Evolutionary conservation across 805 yeast species (phyloP).

Genomic region (Saccharomyces jurei): DNA sequence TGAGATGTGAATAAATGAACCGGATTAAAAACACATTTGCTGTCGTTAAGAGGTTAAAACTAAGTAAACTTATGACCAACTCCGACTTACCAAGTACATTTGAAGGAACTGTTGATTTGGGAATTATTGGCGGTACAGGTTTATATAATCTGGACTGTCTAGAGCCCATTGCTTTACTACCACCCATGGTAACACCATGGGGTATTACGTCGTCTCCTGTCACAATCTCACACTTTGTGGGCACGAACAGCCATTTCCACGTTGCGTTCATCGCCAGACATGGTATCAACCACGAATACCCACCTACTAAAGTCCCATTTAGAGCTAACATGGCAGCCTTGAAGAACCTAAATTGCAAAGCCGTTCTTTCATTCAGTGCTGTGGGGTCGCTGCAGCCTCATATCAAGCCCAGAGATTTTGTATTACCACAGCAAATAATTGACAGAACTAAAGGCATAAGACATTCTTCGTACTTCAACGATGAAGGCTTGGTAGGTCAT

Average conservation of each 20-base stretch:
- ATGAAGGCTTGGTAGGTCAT: constrained; percentile 90
- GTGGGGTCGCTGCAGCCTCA: constrained; percentile 90
- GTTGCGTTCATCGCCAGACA: constrained; percentile 94
- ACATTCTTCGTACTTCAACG: constrained; percentile 76
- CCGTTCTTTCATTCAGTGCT: constrained; percentile 86
- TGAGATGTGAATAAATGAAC: not conserved
- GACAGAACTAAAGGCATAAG: constrained; percentile 96
- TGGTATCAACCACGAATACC: constrained; percentile 78
- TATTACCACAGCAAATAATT: constrained; percentile 90
- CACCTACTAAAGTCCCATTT: constrained; percentile 88
- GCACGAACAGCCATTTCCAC: constrained; percentile 38
- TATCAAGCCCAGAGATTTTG: constrained; percentile 91
- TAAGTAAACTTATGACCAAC: constrained; percentile 15
- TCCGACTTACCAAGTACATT: constrained; percentile 20
- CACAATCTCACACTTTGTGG: constrained; percentile 70
- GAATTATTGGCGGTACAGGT: constrained; percentile 98
- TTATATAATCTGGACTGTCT: constrained; percentile 76
- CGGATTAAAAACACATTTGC: not conserved
- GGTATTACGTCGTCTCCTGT: constrained; percentile 92
- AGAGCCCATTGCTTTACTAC: constrained; percentile 73
- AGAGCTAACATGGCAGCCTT: constrained; percentile 95
- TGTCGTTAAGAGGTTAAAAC: not conserved
- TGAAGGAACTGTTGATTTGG: constrained; percentile 49
- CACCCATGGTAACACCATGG: constrained; percentile 87
- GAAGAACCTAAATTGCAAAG: constrained; percentile 77